phyloP scores from a whole-genome alignment of 208 protist species.

The Endotrypanum monterogeii region DNA sequence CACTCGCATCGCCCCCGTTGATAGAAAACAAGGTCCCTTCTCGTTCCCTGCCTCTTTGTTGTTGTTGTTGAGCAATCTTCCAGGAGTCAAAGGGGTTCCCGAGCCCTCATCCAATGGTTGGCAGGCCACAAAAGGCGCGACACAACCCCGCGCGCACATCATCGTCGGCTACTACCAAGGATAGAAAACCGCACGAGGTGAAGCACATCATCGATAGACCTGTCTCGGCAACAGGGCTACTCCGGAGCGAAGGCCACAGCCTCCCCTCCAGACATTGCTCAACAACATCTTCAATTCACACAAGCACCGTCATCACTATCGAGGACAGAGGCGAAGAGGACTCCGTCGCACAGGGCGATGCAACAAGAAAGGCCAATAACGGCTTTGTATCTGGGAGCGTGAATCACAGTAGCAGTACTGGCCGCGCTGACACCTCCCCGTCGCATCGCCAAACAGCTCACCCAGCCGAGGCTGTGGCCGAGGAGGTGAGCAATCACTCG shows the following conservation, averaged over 20 bases:
- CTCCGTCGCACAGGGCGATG: background rate
- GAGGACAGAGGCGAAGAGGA: background rate
- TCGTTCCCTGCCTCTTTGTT: too few relatives aligned
- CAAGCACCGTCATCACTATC: background rate
- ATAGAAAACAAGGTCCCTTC: background rate
- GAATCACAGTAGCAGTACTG: background rate
- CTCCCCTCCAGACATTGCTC: background rate
- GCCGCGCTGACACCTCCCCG: background rate
- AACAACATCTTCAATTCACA: background rate
- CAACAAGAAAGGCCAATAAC: background rate
- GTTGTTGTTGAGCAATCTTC: background rate
- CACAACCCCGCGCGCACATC: constrained; percentile 1
- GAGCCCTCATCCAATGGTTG: constrained; percentile 1
- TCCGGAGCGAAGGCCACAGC: background rate
- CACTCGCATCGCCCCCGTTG: background rate
- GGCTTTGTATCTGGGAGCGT: background rate
- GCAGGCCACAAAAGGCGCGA: constrained; percentile 5
- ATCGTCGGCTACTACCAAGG: background rate
- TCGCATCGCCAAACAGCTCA: background rate
- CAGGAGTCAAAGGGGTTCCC: background rate
- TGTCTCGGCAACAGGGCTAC: background rate
- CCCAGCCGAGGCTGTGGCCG: background rate
- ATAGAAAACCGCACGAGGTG: background rate
- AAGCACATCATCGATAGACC: background rate
- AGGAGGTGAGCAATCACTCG: background rate